Evolutionary conservation across 139 green algal genomes (phyloP).

Genomic region (Axilococcus clingmanii): DNA sequence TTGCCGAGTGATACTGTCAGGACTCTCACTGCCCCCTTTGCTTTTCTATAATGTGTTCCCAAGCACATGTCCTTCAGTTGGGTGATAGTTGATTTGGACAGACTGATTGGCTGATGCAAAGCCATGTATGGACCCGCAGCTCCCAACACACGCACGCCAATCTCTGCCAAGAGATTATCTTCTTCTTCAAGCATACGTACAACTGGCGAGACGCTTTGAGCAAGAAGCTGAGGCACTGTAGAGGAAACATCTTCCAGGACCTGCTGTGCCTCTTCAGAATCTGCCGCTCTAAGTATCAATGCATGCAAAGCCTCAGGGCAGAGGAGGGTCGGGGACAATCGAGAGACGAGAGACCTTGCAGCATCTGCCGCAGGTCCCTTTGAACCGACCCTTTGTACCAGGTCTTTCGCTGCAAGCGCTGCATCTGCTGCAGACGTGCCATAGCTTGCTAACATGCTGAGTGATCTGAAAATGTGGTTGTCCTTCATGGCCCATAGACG

Average conservation of each 20-base stretch:
- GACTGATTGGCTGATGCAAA: not conserved
- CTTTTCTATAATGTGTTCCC: not conserved
- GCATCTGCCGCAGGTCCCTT: slow-evolving; percentile 37
- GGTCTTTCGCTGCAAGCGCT: slow-evolving; percentile 34
- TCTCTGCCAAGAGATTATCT: slow-evolving; percentile 13
- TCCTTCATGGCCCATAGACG: slow-evolving; percentile 49
- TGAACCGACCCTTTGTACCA: slow-evolving; percentile 52
- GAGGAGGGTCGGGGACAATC: slow-evolving; percentile 44
- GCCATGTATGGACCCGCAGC: slow-evolving; percentile 17
- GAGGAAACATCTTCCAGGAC: slow-evolving; percentile 18
- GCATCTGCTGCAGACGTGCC: slow-evolving; percentile 11
- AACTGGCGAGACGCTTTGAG: slow-evolving; percentile 1
- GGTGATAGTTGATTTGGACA: not conserved
- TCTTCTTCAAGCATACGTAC: slow-evolving; percentile 16
- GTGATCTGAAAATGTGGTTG: slow-evolving; percentile 49
- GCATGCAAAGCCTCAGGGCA: slow-evolving; percentile 32
- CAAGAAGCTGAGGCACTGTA: slow-evolving; percentile 20
- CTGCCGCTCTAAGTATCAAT: slow-evolving; percentile 23
- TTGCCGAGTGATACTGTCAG: slow-evolving; percentile 17
- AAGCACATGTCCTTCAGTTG: slow-evolving; percentile 10
- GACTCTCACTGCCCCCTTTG: slow-evolving; percentile 20
- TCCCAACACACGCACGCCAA: slow-evolving; percentile 24
- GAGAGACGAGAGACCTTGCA: slow-evolving; percentile 24
- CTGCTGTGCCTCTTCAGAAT: slow-evolving; percentile 7
- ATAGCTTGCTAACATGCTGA: slow-evolving; percentile 28